Evolutionary conservation across 2,329 filamentous ascomycete genomes (phyloP), one percentile per base, ranked within the genome.

Genomic region (Phialophora macrospora): DNA sequence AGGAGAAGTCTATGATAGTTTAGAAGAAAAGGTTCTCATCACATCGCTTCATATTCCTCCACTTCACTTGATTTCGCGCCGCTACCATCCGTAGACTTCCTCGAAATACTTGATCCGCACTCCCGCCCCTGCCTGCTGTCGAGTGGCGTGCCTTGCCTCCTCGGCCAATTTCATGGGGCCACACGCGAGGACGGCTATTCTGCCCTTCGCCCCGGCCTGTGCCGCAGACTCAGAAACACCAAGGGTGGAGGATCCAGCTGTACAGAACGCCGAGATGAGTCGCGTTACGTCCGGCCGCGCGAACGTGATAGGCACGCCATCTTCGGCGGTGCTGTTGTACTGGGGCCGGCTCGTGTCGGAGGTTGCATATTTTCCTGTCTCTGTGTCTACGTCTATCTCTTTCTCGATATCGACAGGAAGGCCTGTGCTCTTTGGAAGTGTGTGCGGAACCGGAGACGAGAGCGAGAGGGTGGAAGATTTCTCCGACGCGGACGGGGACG

Each of bases 11-110:
- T 9, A 30, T 30, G 30, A 30, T 30, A 8, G 30, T 6, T 30
- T 1, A 30, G 28, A 30, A 7, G 28, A 30, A 6, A 30, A 7
- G 28, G 28, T 1, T 32, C 9, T 32, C 9, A 6, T 32, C 30
- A 32, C 30, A 11, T 32, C 8, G 8, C 32, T 12, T 12, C 32
- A 34, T 11, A 4, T 34, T 2, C 1, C 30, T 1, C 1, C 30
- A 9, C 30, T 8, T 30, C 28, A 5, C 28, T 28, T 28, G 3
- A 28, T 7, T 28, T 1, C 34, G 34, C 14, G 3, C 9, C 20
- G 5, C 48, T 51, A 51, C 48, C 48, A 51, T 20, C 48, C 48
- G 48, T 51, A 51, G 20, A 51, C 48, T 51, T 51, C 48, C 24
- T 51, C 48, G 24, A 51, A 51, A 51, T 51, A 51, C 20, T 51